These are phyloP conservation scores for Drechslera avenae DNA, from an alignment of 2,329 filamentous ascomycete genomes.

Conservation along the genomic window DNA sequence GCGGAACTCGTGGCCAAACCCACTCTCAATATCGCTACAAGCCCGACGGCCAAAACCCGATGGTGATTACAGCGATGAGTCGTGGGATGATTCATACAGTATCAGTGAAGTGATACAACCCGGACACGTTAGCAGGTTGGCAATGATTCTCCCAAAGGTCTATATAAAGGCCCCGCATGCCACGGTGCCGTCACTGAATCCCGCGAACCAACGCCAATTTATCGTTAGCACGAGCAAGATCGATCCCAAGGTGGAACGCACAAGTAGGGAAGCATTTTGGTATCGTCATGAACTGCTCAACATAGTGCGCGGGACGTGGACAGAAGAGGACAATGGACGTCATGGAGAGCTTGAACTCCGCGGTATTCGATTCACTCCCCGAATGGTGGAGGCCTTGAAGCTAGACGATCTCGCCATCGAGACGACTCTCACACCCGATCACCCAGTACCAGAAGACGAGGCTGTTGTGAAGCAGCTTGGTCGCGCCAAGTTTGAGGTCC, in stretches of 20 bases:
- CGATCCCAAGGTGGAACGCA: constrained; percentile 77
- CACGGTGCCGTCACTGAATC: constrained; percentile 78
- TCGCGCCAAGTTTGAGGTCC: constrained; percentile 54
- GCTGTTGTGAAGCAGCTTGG: constrained; percentile 47
- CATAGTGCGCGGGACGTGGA: constrained; percentile 73
- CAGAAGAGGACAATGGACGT: constrained; percentile 59
- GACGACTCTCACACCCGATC: constrained; percentile 49
- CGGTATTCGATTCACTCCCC: constrained; percentile 70
- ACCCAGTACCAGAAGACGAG: constrained; percentile 11
- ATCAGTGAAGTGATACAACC: constrained; percentile 59
- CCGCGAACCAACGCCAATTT: constrained; percentile 85
- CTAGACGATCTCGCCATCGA: constrained; percentile 75
- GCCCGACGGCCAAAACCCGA: constrained; percentile 41
- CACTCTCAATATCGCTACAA: constrained; percentile 69
- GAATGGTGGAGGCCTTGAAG: constrained; percentile 83
- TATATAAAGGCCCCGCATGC: constrained; percentile 78
- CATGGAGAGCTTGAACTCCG: constrained; percentile 76
- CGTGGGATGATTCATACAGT: constrained; percentile 23
- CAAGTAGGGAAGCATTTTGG: constrained; percentile 85
- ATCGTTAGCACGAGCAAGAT: constrained; percentile 82
- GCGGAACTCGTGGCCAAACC: constrained; percentile 86
- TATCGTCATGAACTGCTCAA: constrained; percentile 82
- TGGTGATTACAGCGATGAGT: constrained; percentile 7
- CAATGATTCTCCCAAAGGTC: constrained; percentile 76
- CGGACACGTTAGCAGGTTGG: constrained; percentile 70